Evolutionary conservation across 2,329 filamentous ascomycete species (phyloP).

Genomic region (Metarhizium robertsii): DNA sequence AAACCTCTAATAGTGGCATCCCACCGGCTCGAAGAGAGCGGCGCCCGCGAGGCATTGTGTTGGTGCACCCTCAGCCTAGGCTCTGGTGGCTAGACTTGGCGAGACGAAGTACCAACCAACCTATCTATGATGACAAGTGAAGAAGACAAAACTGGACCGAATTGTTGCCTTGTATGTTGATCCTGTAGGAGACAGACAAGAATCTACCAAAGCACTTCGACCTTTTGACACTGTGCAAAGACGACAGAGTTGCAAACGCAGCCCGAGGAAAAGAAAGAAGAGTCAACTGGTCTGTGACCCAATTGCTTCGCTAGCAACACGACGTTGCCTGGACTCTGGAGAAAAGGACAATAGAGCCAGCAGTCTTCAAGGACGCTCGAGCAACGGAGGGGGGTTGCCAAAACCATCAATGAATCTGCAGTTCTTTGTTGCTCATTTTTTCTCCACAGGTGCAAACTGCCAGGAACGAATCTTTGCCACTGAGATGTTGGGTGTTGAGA

Average conservation of each 20-base stretch:
- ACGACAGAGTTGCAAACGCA: background rate
- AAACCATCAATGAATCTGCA: background rate
- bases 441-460: background rate
- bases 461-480: conserved; percentile 16
- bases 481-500: conserved; percentile 7
- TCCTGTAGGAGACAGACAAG: background rate
- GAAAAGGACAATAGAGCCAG: background rate
- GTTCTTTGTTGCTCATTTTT: background rate
- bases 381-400: background rate
- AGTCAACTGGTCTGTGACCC: background rate
- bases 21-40: background rate
- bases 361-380: background rate
- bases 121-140: too few relatives aligned
- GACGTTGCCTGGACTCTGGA: background rate
- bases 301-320: background rate
- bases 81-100: background rate
- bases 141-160: too few relatives aligned
- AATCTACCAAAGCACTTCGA: too few relatives aligned
- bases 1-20: background rate
- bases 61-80: background rate
- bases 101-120: background rate
- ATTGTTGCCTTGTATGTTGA: background rate
- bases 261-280: background rate
- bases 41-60: conserved; percentile 20
- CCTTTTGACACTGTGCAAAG: too few relatives aligned